phyloP scores from a whole-genome alignment of 169 alveolate genomes.

The Amoebophrya sp. region DNA sequence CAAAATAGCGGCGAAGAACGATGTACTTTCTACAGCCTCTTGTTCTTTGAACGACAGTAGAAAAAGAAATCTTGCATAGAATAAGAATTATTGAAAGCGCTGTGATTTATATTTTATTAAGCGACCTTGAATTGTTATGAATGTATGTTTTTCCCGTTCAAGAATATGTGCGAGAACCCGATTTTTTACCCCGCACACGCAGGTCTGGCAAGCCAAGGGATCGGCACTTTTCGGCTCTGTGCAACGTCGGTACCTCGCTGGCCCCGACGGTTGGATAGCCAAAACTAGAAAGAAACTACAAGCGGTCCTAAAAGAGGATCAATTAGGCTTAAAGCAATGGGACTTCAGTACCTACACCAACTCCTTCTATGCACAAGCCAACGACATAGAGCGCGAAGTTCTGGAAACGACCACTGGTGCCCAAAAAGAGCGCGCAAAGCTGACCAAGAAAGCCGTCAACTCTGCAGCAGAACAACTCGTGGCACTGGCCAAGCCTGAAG shows the following conservation, averaged over 20 bases:
- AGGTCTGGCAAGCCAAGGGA: constrained; percentile 7
- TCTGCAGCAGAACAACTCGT: neutral
- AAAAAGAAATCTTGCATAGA: too few species aligned
- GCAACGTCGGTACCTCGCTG: neutral
- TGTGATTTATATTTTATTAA: too few species aligned
- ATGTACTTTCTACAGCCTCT: too few species aligned
- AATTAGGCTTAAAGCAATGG: neutral
- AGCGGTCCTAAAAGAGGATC: neutral
- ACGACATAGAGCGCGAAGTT: neutral
- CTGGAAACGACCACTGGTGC: neutral
- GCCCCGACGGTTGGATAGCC: neutral
- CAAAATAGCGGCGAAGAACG: neutral
- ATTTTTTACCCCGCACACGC: too few species aligned
- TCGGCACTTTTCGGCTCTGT: neutral
- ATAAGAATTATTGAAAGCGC: too few species aligned
- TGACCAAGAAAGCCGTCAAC: neutral
- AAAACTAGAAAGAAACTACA: neutral
- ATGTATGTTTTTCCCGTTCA: too few species aligned
- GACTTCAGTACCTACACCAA: neutral
- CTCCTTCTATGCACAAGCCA: neutral
- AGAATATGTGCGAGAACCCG: too few species aligned
- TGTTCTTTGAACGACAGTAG: too few species aligned
- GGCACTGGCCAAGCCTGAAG: neutral
- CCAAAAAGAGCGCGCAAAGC: neutral
- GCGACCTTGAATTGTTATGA: too few species aligned